Conservation (phyloP, 805 yeast species). For the Vanderwaltozyma verrucispora region DNA sequence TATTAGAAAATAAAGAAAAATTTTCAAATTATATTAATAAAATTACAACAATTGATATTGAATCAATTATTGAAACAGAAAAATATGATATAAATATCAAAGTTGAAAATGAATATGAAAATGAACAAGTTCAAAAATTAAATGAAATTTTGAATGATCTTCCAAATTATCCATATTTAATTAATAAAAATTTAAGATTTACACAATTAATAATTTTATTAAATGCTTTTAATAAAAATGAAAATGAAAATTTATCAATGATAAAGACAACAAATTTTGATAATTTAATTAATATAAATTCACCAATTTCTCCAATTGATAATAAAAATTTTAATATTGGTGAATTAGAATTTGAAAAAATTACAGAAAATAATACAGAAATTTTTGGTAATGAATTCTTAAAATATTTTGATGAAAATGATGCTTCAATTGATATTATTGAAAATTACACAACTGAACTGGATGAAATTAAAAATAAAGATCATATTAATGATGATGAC, state of each 20-base stretch:
- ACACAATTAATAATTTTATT: slow-evolving; percentile 37
- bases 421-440: not conserved
- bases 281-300: not conserved
- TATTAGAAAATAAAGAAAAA: slow-evolving; percentile 46
- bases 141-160: slow-evolving; percentile 38
- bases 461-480: no score
- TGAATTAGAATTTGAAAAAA: slow-evolving; percentile 25
- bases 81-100: no score
- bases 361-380: slow-evolving; percentile 24
- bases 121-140: slow-evolving; percentile 28
- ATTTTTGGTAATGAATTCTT: slow-evolving; percentile 24
- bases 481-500: no score
- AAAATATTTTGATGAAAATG: slow-evolving; percentile 12
- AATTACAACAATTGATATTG: slow-evolving; percentile 28
- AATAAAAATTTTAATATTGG: slow-evolving; percentile 13
- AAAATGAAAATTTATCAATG: slow-evolving; percentile 8
- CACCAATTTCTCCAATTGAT: not conserved
- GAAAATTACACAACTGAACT: not conserved
- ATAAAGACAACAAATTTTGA: not conserved
- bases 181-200: slow-evolving; percentile 53
- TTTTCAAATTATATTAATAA: slow-evolving; percentile 60
- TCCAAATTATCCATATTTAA: slow-evolving; percentile 58
- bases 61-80: no score
- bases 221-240: slow-evolving; percentile 7
- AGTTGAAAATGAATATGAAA: no score